Base-by-base conservation (phyloP, 352 stramenopile species). In the Phytophthora niederhauseri region DNA sequence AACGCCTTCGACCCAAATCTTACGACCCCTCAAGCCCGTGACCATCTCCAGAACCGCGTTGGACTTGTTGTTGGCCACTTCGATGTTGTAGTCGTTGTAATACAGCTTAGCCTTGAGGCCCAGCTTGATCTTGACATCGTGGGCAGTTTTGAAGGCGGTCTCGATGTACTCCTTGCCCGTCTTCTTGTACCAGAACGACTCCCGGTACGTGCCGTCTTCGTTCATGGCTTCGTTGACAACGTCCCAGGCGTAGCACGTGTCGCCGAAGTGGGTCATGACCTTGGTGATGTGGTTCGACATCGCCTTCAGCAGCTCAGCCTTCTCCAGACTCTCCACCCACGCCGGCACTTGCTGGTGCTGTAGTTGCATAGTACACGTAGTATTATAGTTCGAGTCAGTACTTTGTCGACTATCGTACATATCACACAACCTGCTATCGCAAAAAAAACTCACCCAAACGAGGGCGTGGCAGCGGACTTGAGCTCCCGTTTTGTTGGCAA, bases 131-230 rank as follows among this genome's bases (percentile, higher is more conserved):
- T 57, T 75, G 62, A 71, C 62, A 19, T 56, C 56, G 20, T 49
- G 64, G 22, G 68, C 62, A 4, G 68, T 57, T 36, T 49, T 66
- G 62, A 57, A 75, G 14, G 68, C 68, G 20, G 56, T 57, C n/a
- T 20, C 56, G 43, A 75, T 67, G 57, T 71, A 75, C 6, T 71
- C 68, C 11, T 57, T 63, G 24, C 68, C 68, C 2, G 62, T 63
- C 56, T 58, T 67, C 19, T 57, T 70, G 62, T 71, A 75, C 68
- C 68, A 75, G 31, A 75, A 75, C 9, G 68, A 71, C 43, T 65
- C 38, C 17, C 68, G 68, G 43, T 71, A 71, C 45, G 45, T 62
- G 1, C 45, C 68, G 51, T 75, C 62, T 9, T 75, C 68, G 20
- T 38, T 57, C 26, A 75, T 60, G n/a, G 51, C 68, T 19, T 71